phyloP scores from a whole-genome alignment of 1,284 basidiomycete species.

The Cystobasidium sp. region DNA sequence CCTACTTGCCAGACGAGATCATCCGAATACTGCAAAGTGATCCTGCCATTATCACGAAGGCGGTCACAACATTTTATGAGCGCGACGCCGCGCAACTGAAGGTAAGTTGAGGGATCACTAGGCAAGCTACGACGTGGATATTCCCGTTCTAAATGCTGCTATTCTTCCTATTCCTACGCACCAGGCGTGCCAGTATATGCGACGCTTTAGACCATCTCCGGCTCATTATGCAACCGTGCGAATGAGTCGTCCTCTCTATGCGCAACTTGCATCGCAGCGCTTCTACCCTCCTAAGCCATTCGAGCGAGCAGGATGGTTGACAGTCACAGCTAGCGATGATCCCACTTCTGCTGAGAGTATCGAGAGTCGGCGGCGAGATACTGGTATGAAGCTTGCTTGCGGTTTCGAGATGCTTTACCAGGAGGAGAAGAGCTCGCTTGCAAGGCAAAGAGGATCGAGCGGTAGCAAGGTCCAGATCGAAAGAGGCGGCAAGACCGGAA shows the following conservation, averaged over 20 bases:
- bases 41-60: slow-evolving; percentile 77
- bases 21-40: slow-evolving; percentile 70
- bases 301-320: slow-evolving; percentile 59
- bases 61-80: slow-evolving; percentile 88
- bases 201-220: slow-evolving; percentile 73
- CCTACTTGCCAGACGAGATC: slow-evolving; percentile 76
- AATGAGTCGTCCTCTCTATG: slow-evolving; percentile 88
- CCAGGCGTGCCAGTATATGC: slow-evolving; percentile 83
- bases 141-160: neutral
- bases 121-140: neutral
- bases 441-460: neutral
- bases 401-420: slow-evolving; percentile 94
- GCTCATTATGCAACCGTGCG: slow-evolving; percentile 64
- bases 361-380: slow-evolving; percentile 74
- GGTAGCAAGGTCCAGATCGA: slow-evolving; percentile 17
- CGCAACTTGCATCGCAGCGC: slow-evolving; percentile 84
- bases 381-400: slow-evolving; percentile 90
- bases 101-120: slow-evolving; percentile 60
- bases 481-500: neutral
- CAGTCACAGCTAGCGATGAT: slow-evolving; percentile 58
- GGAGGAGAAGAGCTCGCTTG: slow-evolving; percentile 66
- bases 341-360: slow-evolving; percentile 50
- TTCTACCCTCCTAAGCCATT: slow-evolving; percentile 91
- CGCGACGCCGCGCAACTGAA: slow-evolving; percentile 84
- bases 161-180: slow-evolving; percentile 21